phyloP scores from a whole-genome alignment of 208 protist genomes.

The Leishmania turanica region DNA sequence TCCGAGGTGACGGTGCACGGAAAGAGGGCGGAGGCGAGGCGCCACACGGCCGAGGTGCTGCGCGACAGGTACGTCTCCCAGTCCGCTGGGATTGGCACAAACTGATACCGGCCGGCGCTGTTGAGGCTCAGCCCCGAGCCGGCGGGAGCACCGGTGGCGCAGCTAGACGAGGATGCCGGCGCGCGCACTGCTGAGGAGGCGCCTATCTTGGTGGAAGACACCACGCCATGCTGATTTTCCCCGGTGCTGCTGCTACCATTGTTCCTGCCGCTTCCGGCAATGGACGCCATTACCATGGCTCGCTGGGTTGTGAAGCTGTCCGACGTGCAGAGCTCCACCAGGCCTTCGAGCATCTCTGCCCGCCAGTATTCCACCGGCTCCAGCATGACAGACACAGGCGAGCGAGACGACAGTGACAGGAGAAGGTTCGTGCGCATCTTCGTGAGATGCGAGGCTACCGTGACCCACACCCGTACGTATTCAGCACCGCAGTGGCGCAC shows the following conservation, averaged over 20 bases:
- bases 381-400: slow-evolving; percentile 36
- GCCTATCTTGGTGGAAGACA: not conserved
- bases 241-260: not conserved
- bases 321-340: slow-evolving; percentile 68
- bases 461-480: slow-evolving; percentile 44
- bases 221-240: not conserved
- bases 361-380: slow-evolving; percentile 54
- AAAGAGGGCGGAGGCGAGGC: slow-evolving; percentile 62
- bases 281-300: slow-evolving; percentile 31
- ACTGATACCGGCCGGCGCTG: slow-evolving; percentile 30
- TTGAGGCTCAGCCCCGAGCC: not conserved
- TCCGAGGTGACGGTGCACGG: slow-evolving; percentile 48
- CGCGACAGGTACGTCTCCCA: slow-evolving; percentile 72
- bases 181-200: not conserved
- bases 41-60: slow-evolving; percentile 55
- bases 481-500: slow-evolving; percentile 35
- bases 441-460: slow-evolving; percentile 37
- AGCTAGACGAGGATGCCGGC: not conserved
- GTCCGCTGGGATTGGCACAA: slow-evolving; percentile 56
- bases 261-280: not conserved
- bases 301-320: slow-evolving; percentile 72
- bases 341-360: slow-evolving; percentile 62
- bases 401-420: slow-evolving; percentile 37
- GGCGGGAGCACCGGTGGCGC: not conserved
- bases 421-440: slow-evolving; percentile 39